Evolutionary conservation across 2,329 filamentous ascomycete species (phyloP), one percentile per base, ranked within the genome.

Genomic region (Fragosphaeria purpurea): DNA sequence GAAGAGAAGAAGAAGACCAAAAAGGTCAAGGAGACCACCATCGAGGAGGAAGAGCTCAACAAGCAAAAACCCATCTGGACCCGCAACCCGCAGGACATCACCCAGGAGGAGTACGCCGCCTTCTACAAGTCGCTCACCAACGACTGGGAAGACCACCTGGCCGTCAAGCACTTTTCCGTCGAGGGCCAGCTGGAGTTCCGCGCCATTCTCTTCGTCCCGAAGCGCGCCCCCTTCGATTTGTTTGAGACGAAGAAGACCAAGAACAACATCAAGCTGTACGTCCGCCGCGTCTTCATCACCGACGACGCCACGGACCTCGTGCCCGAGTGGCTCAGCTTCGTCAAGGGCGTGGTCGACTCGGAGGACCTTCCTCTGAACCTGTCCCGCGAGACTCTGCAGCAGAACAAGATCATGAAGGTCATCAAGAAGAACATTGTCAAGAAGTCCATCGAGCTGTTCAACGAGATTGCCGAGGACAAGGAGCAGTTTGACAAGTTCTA

Each of bases 351-450:
- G 64, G 93, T 98, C 71, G 93, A 98, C 77, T 98, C 93, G 65
- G 93, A 98, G 82, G 93, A 98, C 72, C 86, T 98, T 57, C 93
- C 93, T 63, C 86, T 98, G 72, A 98, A 98, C 84, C 75, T 98
- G 77, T 97, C 93, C 67, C 93, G 93, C 86, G 93, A 98, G 85
- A 97, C 91, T 53, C 88, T 98, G 47, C 93, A 98, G 78, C 93
- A 97, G 82, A 98, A 97, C 87, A 97, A 97, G 89, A 98, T 98
- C 81, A 97, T 97, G 93, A 97, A 97, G 86, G 93, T 97, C 73
- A 97, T 97, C 83, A 95, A 94, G 85, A 98, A 98, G 89, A 98
- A 98, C 85, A 95, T 98, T 60, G 90, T 98, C 81, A 98, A 97
- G 90, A 98, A 98, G 88, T 88, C 88, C 59, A 88, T 98, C 60